Evolutionary conservation across 331 rosid genomes (phyloP).

Genomic region (Rhamnella rubrinervis): DNA sequence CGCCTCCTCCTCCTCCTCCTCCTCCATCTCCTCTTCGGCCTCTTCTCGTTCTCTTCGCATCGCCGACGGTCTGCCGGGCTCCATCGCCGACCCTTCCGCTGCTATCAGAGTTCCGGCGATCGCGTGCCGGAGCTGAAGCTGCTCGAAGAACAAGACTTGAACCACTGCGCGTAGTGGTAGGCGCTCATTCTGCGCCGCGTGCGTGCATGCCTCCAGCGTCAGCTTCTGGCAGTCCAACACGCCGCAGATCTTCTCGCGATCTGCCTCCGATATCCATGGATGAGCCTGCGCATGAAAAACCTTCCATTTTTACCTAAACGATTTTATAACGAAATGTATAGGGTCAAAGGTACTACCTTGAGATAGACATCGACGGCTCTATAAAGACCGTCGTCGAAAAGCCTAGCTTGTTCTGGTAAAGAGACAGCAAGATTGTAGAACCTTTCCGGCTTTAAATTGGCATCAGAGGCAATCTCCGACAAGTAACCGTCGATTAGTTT

Average conservation of each 20-base stretch:
- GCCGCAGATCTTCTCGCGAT: slow-evolving; percentile 74
- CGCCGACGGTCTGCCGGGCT: slow-evolving; percentile 40
- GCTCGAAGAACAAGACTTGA: slow-evolving; percentile 94
- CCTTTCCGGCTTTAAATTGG: slow-evolving; percentile 73
- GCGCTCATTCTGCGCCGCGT: slow-evolving; percentile 98
- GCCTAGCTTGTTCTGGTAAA: slow-evolving; percentile 82
- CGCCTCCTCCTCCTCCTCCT: slow-evolving; percentile 10
- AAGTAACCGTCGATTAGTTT: slow-evolving; percentile 80
- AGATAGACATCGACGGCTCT: slow-evolving; percentile 92
- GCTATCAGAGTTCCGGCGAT: slow-evolving; percentile 76
- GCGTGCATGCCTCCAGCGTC: slow-evolving; percentile 94
- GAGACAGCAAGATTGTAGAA: slow-evolving; percentile 64
- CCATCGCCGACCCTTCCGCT: slow-evolving; percentile 45
- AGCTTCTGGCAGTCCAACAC: slow-evolving; percentile 78
- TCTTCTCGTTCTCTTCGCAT: slow-evolving; percentile 26
- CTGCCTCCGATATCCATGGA: slow-evolving; percentile 68
- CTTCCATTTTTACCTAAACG: neutral
- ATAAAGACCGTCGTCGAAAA: slow-evolving; percentile 92
- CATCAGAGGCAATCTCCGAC: slow-evolving; percentile 92
- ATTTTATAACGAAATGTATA: neutral
- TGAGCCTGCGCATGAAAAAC: slow-evolving; percentile 55
- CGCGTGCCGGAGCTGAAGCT: slow-evolving; percentile 95
- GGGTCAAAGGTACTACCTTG: slow-evolving; percentile 41
- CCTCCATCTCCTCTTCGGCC: slow-evolving; percentile 27
- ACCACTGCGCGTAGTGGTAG: slow-evolving; percentile 89